These are phyloP conservation scores for Suillus discolor DNA, from an alignment of 768 basidiomycete genomes.

Conservation along the genomic window DNA sequence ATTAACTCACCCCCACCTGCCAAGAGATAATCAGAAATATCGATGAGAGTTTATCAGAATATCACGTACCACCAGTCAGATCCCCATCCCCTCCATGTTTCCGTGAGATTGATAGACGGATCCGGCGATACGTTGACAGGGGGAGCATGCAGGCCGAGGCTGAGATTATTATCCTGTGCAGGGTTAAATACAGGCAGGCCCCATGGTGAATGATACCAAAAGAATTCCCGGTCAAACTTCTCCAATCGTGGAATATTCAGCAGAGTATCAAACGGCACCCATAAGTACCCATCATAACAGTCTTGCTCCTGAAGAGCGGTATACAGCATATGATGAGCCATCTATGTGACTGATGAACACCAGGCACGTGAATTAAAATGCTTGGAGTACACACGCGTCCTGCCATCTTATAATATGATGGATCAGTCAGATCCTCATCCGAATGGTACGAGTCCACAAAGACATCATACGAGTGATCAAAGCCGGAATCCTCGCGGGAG, in stretches of 20 bases:
- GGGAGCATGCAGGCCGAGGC: slow-evolving; percentile 38
- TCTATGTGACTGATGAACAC: slow-evolving; percentile 21
- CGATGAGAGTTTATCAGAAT: slow-evolving; percentile 4
- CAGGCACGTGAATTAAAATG: not conserved
- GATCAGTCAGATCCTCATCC: slow-evolving; percentile 43
- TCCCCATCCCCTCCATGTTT: slow-evolving; percentile 43
- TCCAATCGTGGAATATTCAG: slow-evolving; percentile 51
- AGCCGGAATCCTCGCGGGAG: slow-evolving; percentile 48
- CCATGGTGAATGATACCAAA: slow-evolving; percentile 56
- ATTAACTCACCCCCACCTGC: slow-evolving; percentile 44
- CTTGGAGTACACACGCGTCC: slow-evolving; percentile 37
- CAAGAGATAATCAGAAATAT: not conserved
- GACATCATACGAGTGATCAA: slow-evolving; percentile 51
- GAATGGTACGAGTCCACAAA: slow-evolving; percentile 49
- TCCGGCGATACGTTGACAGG: slow-evolving; percentile 46
- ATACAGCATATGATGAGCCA: slow-evolving; percentile 58
- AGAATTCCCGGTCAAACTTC: slow-evolving; percentile 44
- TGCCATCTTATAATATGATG: slow-evolving; percentile 42
- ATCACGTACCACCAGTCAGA: slow-evolving; percentile 45
- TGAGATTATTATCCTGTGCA: slow-evolving; percentile 26
- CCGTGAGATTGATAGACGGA: slow-evolving; percentile 37
- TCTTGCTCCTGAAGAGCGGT: slow-evolving; percentile 44
- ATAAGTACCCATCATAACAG: slow-evolving; percentile 54
- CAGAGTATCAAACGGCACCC: slow-evolving; percentile 54
- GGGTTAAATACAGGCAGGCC: slow-evolving; percentile 44